Evolutionary conservation across 2,329 filamentous ascomycete genomes (phyloP).

Genomic region (Cladosporium oxysporum): DNA sequence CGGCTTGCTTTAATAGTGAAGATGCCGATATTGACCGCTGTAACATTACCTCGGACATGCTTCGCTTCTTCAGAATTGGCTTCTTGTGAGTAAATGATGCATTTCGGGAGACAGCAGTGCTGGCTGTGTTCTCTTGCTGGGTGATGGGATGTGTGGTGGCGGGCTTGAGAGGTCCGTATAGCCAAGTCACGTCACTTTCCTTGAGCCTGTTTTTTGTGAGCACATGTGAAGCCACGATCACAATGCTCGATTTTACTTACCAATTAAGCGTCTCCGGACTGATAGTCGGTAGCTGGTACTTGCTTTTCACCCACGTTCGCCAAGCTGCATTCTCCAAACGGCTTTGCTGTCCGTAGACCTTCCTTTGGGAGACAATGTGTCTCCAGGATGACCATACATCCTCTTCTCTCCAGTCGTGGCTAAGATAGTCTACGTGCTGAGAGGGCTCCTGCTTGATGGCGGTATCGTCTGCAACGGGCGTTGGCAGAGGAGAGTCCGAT

Average conservation of each 20-base stretch:
- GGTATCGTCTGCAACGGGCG: slow-evolving; percentile 75
- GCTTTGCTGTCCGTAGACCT: slow-evolving; percentile 76
- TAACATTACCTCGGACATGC: slow-evolving; percentile 93
- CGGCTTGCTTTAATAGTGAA: slow-evolving; percentile 85
- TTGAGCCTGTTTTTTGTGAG: slow-evolving; percentile 70
- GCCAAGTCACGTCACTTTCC: slow-evolving; percentile 95
- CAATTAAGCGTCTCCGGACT: slow-evolving; percentile 92
- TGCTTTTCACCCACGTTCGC: slow-evolving; percentile 94
- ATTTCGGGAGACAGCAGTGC: slow-evolving; percentile 59
- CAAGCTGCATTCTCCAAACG: slow-evolving; percentile 94
- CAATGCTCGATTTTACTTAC: slow-evolving; percentile 53
- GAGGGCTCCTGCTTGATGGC: slow-evolving; percentile 74
- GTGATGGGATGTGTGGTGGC: slow-evolving; percentile 59
- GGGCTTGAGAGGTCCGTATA: slow-evolving; percentile 89
- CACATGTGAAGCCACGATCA: not conserved
- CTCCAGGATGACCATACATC: slow-evolving; percentile 98
- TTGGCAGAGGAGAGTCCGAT: slow-evolving; percentile 59
- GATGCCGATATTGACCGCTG: slow-evolving; percentile 85
- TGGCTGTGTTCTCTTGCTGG: slow-evolving; percentile 51
- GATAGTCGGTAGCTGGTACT: slow-evolving; percentile 82
- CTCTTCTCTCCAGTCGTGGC: slow-evolving; percentile 90
- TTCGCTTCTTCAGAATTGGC: slow-evolving; percentile 93
- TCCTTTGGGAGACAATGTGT: slow-evolving; percentile 79
- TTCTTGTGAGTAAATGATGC: slow-evolving; percentile 78
- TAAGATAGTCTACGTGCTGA: slow-evolving; percentile 91